Base-by-base conservation (phyloP, 169 alveolate species). In the Eimeria sp. region DNA sequence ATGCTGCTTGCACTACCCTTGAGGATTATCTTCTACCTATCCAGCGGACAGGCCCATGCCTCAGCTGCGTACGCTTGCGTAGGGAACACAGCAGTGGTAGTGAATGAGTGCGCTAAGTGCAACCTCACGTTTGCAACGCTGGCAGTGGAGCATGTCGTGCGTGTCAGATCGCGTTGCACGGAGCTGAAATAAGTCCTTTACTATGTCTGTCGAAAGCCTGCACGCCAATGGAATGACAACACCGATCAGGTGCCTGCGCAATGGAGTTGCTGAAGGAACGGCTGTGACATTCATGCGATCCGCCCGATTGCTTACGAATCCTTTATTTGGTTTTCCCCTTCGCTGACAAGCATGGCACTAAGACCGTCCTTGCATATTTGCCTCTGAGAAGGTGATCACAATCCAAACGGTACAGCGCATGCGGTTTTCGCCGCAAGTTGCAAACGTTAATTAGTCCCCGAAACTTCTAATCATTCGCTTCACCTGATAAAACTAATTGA, bases 281-380 rank as follows among this genome's bases (percentile, higher is more conserved):
- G 20, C 89, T 43, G 10, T 25, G 89, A 22, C 11, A 18, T 25
- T 80, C 67, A 49, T 7, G 67, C 5, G 49, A 20, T 63, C 67
- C 45, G 9, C 25, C 22, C 65, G 27, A 61, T 27, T 30, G 91
- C 96, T 51, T 47, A 95, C 97, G 96, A 89, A 95, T 96, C 97
- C 47, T 90, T 96, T 49, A 97, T 95, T 67, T 97, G 96, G 76
- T 95, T 96, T 47, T 95, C 95, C 47, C 97, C 97, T 16, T 97
- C 96, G 89, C 97, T 95, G 80, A 97, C 97, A 22, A 97, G 96
- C 98, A 97, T 97, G 57, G 98, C 96, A 65, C 98, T 97, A 43
- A 97, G 95, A 20, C 98, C 98, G 82, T 97, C 98, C 82, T 97
- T 97, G 89, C 97, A 96, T 57, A 97, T 95, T 65, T 98, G 97